Evolutionary conservation across 2,329 filamentous ascomycete species (phyloP), one percentile per base, ranked within the genome.

Genomic region (Berkeleyomyces rouxiae): DNA sequence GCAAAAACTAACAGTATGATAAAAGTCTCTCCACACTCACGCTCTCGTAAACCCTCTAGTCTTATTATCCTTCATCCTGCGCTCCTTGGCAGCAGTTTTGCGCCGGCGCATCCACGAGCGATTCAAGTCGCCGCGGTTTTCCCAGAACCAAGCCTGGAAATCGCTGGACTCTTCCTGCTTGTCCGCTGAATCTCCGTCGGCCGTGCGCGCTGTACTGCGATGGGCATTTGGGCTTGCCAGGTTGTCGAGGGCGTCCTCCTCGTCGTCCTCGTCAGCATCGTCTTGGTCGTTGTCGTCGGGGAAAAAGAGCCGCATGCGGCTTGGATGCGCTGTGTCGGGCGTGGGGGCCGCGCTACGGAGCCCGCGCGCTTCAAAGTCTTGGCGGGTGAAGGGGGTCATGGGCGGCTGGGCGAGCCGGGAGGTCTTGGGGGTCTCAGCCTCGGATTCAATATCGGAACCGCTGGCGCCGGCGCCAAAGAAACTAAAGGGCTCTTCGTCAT

Each of bases 291-390:
- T 74, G 9, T 78, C 75, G 1, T 75, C 74, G 2, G 74, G 73
- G 78, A 81, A 84, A 36, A 85, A 77, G 66, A 78, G 76, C 69
- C 86, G 85, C 63, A 77, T 79, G 37, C 83, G 82, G 47, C 78
- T 83, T 1, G 88, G 84, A 65, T 90, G 84, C 1, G 90, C 90
- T 0, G 93, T 97, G 70, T 99, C 93, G 0, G 93, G 93, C 0
- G 93, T 99, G 0, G 93, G 93, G 2, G 93, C 93, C 4, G 90
- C 90, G 70, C 90, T 96, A 63, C 93, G 82, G n/a, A 88, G 71
- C 59, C 81, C 82, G 66, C 90, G 82, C 74, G 78, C 83, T 68
- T 89, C 85, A 39, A 92, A 77, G 67, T 97, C 92, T 67, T 85
- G 82, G 66, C 85, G 83, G 0, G 88, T 89, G 71, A 84, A 95